A percentile compares a stretch with the other conserved stretches of the same genome.
Evolutionary conservation across 768 basidiomycete genomes (phyloP).

Genomic region (Zangia roseola): DNA sequence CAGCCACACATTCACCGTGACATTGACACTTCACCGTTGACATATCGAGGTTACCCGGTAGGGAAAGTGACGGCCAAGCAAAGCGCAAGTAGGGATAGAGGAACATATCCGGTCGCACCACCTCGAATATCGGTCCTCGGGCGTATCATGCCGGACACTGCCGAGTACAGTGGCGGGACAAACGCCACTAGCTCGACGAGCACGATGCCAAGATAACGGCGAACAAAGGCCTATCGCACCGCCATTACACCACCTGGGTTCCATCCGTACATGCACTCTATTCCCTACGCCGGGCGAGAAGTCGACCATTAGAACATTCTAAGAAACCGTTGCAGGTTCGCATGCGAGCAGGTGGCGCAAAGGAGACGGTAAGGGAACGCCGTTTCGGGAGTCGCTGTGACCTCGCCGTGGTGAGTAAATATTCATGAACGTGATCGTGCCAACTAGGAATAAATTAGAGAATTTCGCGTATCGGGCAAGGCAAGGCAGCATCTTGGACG

Average conservation of each 20-base stretch:
- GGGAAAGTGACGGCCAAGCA: too few relatives aligned
- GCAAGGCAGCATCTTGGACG: too few relatives aligned
- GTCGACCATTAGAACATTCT: neutral
- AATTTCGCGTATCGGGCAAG: too few relatives aligned
- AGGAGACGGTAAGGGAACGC: neutral
- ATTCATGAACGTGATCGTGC: too few relatives aligned
- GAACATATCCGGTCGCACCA: neutral
- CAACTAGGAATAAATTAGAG: too few relatives aligned
- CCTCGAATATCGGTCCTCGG: too few relatives aligned
- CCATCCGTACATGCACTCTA: neutral
- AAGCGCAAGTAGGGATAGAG: too few relatives aligned
- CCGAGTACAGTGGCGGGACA: neutral
- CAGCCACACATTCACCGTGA: too few relatives aligned
- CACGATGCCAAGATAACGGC: neutral
- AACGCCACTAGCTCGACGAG: neutral
- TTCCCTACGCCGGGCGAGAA: conserved; percentile 5
- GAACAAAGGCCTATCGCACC: conserved; percentile 1
- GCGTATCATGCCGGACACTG: neutral
- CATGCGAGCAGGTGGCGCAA: neutral
- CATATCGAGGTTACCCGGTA: too few relatives aligned
- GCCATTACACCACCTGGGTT: conserved; percentile 1
- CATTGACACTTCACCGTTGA: too few relatives aligned
- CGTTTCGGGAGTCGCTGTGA: neutral
- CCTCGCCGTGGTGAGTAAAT: too few relatives aligned
- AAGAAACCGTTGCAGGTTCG: neutral